A percentile compares a stretch with the other conserved stretches of the same genome.
phyloP scores from a whole-genome alignment of 768 basidiomycete genomes.

The Boletus rex-veris region DNA sequence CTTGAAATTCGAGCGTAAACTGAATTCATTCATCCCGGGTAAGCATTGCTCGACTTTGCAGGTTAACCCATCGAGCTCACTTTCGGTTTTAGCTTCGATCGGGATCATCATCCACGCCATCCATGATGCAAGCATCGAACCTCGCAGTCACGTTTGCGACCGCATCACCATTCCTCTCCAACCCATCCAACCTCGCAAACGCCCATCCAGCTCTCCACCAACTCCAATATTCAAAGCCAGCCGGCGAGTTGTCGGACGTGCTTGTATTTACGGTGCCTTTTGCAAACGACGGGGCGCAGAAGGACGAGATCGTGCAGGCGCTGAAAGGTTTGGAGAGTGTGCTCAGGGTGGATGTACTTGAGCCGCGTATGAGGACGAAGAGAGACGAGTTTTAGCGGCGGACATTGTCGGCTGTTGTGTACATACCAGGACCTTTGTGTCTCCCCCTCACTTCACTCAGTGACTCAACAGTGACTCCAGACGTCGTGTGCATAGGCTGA shows the following conservation, averaged over 20 bases:
- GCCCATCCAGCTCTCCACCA: constrained; percentile 20
- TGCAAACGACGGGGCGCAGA: not conserved
- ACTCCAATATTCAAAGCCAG: constrained; percentile 22
- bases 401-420: not conserved
- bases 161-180: constrained; percentile 21
- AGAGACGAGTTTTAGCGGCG: constrained; percentile 24
- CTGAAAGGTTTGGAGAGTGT: constrained; percentile 18
- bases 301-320: constrained; percentile 12
- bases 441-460: too few relatives aligned
- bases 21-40: too few relatives aligned
- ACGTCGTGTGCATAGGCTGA: too few relatives aligned
- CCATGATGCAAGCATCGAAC: not conserved
- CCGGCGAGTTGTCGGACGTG: constrained; percentile 22
- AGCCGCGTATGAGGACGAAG: constrained; percentile 20
- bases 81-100: too few relatives aligned
- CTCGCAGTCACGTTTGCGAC: constrained; percentile 32
- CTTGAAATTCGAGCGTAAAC: too few relatives aligned
- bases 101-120: too few relatives aligned
- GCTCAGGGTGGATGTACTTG: constrained; percentile 23
- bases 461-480: too few relatives aligned
- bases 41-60: not conserved
- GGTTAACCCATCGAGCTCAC: not conserved
- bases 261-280: constrained; percentile 16
- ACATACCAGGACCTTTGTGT: not conserved
- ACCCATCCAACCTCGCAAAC: constrained; percentile 19